Evolutionary conservation across 2,329 filamentous ascomycete genomes (phyloP), one percentile per base, ranked within the genome.

Genomic region (Cercospora citrullina): DNA sequence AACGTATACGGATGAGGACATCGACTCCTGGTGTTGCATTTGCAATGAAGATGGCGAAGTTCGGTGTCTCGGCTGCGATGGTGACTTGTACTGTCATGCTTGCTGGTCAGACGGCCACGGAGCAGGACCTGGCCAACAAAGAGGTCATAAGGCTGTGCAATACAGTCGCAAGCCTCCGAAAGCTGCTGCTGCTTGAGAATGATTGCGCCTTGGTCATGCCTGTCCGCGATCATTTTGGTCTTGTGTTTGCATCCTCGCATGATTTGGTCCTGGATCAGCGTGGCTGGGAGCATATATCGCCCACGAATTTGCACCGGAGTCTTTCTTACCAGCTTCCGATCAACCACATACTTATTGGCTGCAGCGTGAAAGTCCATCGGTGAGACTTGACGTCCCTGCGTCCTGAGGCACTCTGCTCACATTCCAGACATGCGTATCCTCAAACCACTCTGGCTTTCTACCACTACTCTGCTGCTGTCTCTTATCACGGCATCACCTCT

Each of bases 81-180:
- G 81, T 1, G 86, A 94, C 71, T 82, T 92, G 48, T 96, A 94
- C 77, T 96, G 93, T 77, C 83, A 84, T 23, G 82, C 86, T 16
- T 96, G 93, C 81, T 96, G 92, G 92, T 86, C 84, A 68, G 92
- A 94, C 75, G 92, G 93, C 78, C 93, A 96, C 0, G 87, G 89
- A 0, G 83, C 84, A 55, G 91, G 90, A 0, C 88, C 87, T 0
- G 89, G 86, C 59, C 91, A 94, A 67, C 91, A 93, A 77, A 83
- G 86, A 67, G 85, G 83, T 0, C 93, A 96, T 75, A 84, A 84
- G 71, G 90, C 89, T 71, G 86, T 90, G 60, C 72, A 74, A 53
- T 76, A 67, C 59, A 69, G 63, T 31, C 68, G 60, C 12, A 67
- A 65, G 57, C 61, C 64, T 53, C 64, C 68, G 5, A 51, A 57